Evolutionary conservation across 495 filamentous ascomycete species (phyloP).

Genomic region (Pyrenula aspistea): DNA sequence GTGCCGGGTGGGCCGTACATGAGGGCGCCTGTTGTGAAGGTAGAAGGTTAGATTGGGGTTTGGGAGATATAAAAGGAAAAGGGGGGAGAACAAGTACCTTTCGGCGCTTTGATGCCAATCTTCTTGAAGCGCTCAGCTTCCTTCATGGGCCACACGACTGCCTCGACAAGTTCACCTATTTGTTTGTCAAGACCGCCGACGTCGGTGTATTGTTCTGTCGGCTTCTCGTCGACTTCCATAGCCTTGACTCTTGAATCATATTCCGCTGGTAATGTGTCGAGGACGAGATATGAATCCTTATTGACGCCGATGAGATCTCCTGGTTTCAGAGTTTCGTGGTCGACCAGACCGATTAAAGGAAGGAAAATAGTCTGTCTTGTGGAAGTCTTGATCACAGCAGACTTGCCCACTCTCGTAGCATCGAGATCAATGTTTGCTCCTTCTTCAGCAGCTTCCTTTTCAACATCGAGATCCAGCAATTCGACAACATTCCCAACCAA

Average conservation of each 20-base stretch:
- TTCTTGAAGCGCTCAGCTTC: conserved; percentile 98
- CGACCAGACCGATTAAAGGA: conserved; percentile 92
- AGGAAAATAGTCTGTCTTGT: conserved; percentile 98
- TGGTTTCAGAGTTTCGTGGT: conserved; percentile 84
- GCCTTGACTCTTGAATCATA: conserved; percentile 99
- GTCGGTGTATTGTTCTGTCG: conserved; percentile 97
- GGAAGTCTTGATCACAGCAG: conserved; percentile 99
- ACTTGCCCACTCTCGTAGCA: conserved; percentile 92
- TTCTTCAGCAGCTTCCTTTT: conserved; percentile 90
- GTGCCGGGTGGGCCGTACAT: conserved; percentile 99
- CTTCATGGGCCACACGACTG: conserved; percentile 99
- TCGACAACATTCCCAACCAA: conserved; percentile 98
- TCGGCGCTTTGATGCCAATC: conserved; percentile 99
- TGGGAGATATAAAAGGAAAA: not conserved
- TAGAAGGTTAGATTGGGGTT: conserved; percentile 6
- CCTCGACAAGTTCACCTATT: conserved; percentile 98
- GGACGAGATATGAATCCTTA: conserved; percentile 97
- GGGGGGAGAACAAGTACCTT: conserved; percentile 51
- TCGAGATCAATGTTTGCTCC: conserved; percentile 98
- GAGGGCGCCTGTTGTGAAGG: conserved; percentile 57
- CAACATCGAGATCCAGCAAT: conserved; percentile 89
- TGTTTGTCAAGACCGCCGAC: conserved; percentile 97
- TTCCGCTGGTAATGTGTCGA: conserved; percentile 96
- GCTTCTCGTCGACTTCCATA: conserved; percentile 99
- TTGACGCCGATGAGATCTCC: conserved; percentile 97